These are phyloP conservation scores for Boletus tylopilopsis DNA, from an alignment of 768 basidiomycete genomes.

Conservation along the genomic window DNA sequence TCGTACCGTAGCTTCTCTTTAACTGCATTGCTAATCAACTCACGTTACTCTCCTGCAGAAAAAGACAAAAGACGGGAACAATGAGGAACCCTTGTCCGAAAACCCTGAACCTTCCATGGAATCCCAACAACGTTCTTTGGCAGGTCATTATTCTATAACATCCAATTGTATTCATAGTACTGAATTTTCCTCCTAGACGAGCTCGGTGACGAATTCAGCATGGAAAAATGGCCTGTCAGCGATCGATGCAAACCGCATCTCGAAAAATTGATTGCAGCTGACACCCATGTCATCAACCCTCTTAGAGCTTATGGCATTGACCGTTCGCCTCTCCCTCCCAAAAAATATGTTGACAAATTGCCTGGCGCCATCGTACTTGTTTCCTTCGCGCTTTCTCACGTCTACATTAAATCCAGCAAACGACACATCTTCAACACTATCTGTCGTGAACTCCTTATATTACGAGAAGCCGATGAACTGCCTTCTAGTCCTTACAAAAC, in stretches of 20 bases:
- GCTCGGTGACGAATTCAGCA: neutral
- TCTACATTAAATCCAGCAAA: neutral
- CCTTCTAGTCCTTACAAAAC: neutral
- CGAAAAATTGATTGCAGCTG: neutral
- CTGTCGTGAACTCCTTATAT: neutral
- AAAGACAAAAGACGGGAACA: too few species aligned
- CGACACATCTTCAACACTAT: neutral
- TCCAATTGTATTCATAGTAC: too few species aligned
- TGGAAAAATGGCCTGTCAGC: neutral
- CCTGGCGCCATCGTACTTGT: neutral
- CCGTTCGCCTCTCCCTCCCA: neutral
- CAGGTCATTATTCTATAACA: too few species aligned
- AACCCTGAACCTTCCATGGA: too few species aligned
- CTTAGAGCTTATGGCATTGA: neutral
- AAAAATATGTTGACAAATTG: neutral
- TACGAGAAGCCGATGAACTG: neutral
- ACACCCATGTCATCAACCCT: neutral
- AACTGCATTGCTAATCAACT: too few species aligned
- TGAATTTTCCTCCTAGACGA: too few species aligned
- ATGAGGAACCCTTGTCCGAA: too few species aligned
- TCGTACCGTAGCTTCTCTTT: neutral
- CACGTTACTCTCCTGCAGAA: too few species aligned
- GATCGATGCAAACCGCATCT: neutral
- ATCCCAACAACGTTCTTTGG: too few species aligned
- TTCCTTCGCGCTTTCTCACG: neutral